Conservation (phyloP, 202 grass and related monocot genomes). For the Schoenoplectus tabernaemontani region DNA sequence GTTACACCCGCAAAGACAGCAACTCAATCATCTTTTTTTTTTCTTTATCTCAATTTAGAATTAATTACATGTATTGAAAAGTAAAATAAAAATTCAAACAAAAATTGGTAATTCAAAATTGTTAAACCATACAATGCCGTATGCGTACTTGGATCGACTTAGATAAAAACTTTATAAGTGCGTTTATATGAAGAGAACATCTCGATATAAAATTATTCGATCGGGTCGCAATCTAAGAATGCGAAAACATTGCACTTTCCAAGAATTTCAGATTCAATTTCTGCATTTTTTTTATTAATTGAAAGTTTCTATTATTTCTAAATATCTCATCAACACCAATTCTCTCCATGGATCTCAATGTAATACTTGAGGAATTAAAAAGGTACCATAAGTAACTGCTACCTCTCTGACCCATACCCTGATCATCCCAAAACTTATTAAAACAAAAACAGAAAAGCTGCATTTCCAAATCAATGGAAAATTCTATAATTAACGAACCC, state of each 20-base stretch:
- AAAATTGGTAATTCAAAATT: no score
- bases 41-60: conserved; percentile 9
- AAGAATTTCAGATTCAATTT: background rate
- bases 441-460: background rate
- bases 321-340: background rate
- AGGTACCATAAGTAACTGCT: conserved; percentile 2
- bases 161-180: background rate
- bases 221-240: background rate
- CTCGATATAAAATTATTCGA: background rate
- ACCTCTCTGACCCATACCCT: conserved; percentile 6
- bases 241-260: background rate
- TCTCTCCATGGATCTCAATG: background rate
- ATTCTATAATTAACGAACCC: conserved; percentile 6
- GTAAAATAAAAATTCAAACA: no score
- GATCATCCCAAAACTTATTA: conserved; percentile 8
- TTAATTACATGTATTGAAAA: background rate
- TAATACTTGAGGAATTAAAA: background rate
- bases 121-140: background rate
- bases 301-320: background rate
- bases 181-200: background rate
- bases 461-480: conserved; percentile 17
- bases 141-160: background rate
- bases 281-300: background rate
- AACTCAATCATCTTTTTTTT: conserved; percentile 18
- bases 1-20: conserved; percentile 3